Percentiles rank a stretch among this genome's conserved stretches.
phyloP scores from a whole-genome alignment of 257 asterid genomes.

The Ballota nigra region DNA sequence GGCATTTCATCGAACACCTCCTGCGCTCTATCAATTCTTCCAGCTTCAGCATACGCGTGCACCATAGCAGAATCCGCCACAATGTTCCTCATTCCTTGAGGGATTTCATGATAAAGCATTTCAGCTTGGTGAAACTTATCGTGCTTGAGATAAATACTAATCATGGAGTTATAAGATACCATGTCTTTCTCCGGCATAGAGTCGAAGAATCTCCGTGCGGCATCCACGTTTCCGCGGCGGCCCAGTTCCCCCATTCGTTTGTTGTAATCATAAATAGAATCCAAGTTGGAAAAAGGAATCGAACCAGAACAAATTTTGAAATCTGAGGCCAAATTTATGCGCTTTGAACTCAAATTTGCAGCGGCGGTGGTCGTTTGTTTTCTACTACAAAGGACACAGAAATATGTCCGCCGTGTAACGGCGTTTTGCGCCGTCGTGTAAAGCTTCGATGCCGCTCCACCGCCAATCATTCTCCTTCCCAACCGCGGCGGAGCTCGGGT shows the following conservation, averaged over 20 bases:
- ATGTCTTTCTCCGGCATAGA: conserved; percentile 49
- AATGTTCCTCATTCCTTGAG: conserved; percentile 43
- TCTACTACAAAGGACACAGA: neutral
- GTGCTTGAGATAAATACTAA: conserved; percentile 47
- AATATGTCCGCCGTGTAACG: neutral
- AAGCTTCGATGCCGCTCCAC: conserved; percentile 17
- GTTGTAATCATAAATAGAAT: conserved; percentile 30
- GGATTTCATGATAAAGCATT: conserved; percentile 37
- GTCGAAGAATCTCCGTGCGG: conserved; percentile 44
- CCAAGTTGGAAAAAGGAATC: neutral
- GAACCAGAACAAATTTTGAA: conserved; percentile 2
- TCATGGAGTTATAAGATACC: conserved; percentile 52
- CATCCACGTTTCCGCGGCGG: conserved; percentile 37
- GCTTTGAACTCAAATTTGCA: conserved; percentile 9
- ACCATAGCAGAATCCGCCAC: conserved; percentile 69
- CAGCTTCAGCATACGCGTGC: conserved; percentile 57
- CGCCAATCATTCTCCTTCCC: conserved; percentile 21
- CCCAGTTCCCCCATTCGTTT: conserved; percentile 37
- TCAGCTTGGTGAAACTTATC: conserved; percentile 48
- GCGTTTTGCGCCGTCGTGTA: neutral
- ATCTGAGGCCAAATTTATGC: neutral
- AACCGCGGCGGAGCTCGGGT: conserved; percentile 20
- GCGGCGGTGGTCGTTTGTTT: conserved; percentile 10
- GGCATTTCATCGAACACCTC: conserved; percentile 53
- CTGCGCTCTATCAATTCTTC: conserved; percentile 38